Evolutionary conservation across 1,139 yeast genomes (phyloP).

Genomic region (Protomyces gravidus): DNA sequence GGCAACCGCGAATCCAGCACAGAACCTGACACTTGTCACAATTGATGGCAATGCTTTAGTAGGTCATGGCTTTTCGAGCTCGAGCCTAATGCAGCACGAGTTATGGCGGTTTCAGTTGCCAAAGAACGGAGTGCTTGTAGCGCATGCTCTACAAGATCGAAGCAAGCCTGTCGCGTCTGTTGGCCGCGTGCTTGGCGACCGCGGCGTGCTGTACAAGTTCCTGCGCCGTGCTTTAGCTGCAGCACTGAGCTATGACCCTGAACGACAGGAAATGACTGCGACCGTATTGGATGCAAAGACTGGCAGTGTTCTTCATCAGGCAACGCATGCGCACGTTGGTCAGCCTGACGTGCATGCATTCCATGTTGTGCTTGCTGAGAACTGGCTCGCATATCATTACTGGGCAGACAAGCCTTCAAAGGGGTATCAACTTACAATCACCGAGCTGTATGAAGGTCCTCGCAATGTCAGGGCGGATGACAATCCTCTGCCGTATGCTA

Average conservation of each 20-base stretch:
- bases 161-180: slow-evolving; percentile 54
- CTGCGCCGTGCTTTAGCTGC: slow-evolving; percentile 66
- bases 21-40: not conserved
- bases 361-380: slow-evolving; percentile 65
- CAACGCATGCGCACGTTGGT: slow-evolving; percentile 33
- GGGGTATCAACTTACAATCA: slow-evolving; percentile 60
- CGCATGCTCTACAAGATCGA: not conserved
- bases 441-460: slow-evolving; percentile 71
- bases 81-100: slow-evolving; percentile 34
- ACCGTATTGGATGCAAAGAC: slow-evolving; percentile 63
- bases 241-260: slow-evolving; percentile 48
- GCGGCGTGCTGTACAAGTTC: slow-evolving; percentile 78
- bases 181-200: slow-evolving; percentile 66
- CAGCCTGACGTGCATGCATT: slow-evolving; percentile 45
- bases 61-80: slow-evolving; percentile 35
- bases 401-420: slow-evolving; percentile 41
- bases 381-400: slow-evolving; percentile 74
- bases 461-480: slow-evolving; percentile 44
- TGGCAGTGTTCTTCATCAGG: slow-evolving; percentile 54
- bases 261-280: slow-evolving; percentile 39
- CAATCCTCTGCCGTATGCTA: slow-evolving; percentile 49
- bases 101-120: slow-evolving; percentile 45
- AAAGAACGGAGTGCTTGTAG: not conserved
- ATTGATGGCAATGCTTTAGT: not conserved
- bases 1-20: not conserved